Percentiles rank a stretch among this genome's conserved stretches.
These are phyloP conservation scores for Lactarius vividus DNA, from an alignment of 768 basidiomycete genomes.

Conservation along the genomic window DNA sequence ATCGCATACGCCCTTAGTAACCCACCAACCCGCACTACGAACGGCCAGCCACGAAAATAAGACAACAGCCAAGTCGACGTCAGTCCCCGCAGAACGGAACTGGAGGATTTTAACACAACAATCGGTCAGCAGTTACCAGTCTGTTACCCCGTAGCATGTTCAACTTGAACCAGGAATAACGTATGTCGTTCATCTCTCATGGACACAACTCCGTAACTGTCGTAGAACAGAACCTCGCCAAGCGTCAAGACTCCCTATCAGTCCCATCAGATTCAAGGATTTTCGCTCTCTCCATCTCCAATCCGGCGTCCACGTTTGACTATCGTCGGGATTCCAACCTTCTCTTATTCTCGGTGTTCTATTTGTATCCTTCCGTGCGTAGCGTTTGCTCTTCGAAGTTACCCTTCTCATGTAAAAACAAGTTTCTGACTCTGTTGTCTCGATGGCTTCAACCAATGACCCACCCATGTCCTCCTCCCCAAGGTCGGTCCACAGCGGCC, in stretches of 20 bases:
- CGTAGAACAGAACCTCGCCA: not conserved
- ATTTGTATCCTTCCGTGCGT: not conserved
- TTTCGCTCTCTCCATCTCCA: not conserved
- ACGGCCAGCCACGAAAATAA: too few species aligned
- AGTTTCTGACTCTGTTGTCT: not conserved
- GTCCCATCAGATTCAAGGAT: not conserved
- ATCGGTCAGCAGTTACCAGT: not conserved
- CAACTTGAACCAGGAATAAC: not conserved
- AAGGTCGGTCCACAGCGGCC: not conserved
- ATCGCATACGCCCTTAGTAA: too few species aligned
- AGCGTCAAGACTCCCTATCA: not conserved
- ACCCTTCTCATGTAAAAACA: not conserved
- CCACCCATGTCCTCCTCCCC: conserved; percentile 18
- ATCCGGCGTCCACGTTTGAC: not conserved
- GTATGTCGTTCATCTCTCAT: not conserved
- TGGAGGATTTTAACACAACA: not conserved
- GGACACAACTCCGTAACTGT: not conserved
- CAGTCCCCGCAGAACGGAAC: not conserved
- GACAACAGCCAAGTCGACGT: not conserved
- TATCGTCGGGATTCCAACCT: not conserved
- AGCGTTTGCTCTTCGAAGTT: not conserved
- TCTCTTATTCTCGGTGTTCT: not conserved
- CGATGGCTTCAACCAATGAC: conserved; percentile 16
- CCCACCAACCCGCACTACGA: too few species aligned
- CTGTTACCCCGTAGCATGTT: not conserved